Conservation (phyloP, 257 asterid genomes). For the Solanum habrochaites region DNA sequence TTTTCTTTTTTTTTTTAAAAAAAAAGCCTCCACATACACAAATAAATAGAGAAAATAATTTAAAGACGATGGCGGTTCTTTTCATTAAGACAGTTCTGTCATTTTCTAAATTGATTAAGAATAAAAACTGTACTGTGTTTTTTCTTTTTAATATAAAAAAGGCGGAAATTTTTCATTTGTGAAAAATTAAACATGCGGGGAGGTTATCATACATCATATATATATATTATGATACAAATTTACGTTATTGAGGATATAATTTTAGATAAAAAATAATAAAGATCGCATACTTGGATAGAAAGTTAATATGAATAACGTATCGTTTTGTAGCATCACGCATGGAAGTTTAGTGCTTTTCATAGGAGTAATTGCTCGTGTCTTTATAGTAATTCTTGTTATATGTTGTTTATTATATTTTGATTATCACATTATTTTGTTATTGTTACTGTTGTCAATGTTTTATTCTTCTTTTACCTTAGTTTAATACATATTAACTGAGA, state of each 20-base stretch:
- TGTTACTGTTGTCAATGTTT: too few species aligned
- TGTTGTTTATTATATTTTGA: too few species aligned
- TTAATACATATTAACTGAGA: neutral
- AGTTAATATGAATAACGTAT: neutral
- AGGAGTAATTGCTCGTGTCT: neutral
- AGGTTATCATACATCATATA: too few species aligned
- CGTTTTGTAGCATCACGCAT: neutral
- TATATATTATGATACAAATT: too few species aligned
- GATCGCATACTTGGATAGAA: fast-evolving
- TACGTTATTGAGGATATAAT: fast-evolving
- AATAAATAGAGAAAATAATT: neutral
- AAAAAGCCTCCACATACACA: neutral
- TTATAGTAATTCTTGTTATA: neutral
- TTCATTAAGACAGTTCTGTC: neutral
- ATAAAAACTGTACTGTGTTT: neutral
- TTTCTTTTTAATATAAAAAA: too few species aligned
- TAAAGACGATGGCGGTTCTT: neutral
- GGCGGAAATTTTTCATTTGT: neutral
- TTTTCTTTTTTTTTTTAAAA: too few species aligned
- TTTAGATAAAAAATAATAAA: too few species aligned
- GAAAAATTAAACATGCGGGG: neutral
- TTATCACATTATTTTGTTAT: too few species aligned
- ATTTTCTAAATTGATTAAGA: neutral
- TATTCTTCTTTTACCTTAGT: neutral
- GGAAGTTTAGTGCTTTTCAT: neutral